phyloP scores from a whole-genome alignment of 306 rosid species.

The Gleditsia sinensis region DNA sequence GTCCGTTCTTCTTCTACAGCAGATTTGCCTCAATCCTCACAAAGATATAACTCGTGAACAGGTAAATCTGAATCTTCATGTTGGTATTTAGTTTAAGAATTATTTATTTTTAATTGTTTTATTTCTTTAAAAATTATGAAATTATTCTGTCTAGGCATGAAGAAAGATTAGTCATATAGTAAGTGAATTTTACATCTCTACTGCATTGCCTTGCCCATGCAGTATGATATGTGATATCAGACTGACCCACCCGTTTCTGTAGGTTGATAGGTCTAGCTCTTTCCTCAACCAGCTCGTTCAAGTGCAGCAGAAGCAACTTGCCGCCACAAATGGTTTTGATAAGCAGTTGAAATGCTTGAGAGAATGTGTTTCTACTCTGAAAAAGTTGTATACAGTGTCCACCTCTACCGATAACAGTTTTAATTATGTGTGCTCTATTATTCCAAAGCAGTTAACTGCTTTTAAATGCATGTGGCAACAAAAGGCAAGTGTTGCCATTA shows the following conservation, averaged over 20 bases:
- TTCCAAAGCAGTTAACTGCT: constrained; percentile 55
- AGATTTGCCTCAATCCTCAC: constrained; percentile 67
- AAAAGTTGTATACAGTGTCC: constrained; percentile 53
- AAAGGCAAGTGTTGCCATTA: constrained; percentile 47
- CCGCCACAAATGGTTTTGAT: constrained; percentile 58
- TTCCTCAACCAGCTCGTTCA: constrained; percentile 70
- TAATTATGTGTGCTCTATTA: constrained; percentile 39
- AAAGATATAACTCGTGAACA: constrained; percentile 70
- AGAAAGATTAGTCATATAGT: background rate
- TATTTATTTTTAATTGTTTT: background rate
- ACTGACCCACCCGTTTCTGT: background rate
- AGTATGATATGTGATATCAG: background rate
- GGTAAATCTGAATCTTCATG: constrained; percentile 45
- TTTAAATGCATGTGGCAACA: constrained; percentile 90
- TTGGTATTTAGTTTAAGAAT: background rate
- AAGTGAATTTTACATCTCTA: background rate
- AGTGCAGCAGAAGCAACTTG: constrained; percentile 73
- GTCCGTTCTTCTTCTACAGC: constrained; percentile 66
- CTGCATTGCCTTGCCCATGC: background rate
- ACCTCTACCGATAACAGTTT: constrained; percentile 36
- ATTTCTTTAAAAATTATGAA: background rate
- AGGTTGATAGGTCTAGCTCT: constrained; percentile 71
- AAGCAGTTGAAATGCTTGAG: constrained; percentile 63
- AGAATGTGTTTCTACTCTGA: constrained; percentile 55
- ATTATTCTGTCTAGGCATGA: background rate